Conservation (phyloP, 108 stramenopile species). For the Skeletonema potamos region DNA sequence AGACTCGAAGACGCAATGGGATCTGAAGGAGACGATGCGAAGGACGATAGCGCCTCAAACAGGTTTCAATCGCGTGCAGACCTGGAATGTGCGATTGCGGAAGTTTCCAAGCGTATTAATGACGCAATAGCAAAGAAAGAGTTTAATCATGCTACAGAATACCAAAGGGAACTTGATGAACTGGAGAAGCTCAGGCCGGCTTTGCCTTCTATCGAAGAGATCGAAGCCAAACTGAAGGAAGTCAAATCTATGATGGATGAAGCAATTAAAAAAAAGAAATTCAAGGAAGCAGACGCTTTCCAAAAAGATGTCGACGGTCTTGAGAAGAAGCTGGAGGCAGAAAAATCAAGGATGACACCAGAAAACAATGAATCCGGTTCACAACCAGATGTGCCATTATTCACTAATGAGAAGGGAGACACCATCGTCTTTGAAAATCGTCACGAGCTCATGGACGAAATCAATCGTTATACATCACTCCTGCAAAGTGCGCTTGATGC, state of each 20-base stretch:
- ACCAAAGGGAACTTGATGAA: conserved; percentile 66
- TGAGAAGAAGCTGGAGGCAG: conserved; percentile 52
- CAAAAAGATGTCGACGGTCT: conserved; percentile 62
- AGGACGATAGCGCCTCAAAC: neutral
- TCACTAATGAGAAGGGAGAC: conserved; percentile 51
- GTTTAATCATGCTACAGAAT: conserved; percentile 56
- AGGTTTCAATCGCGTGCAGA: conserved; percentile 68
- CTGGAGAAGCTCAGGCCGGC: conserved; percentile 56
- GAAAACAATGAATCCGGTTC: neutral
- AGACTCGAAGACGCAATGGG: conserved; percentile 51
- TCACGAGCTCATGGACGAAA: conserved; percentile 56
- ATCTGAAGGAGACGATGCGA: conserved; percentile 25
- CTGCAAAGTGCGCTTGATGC: conserved; percentile 46
- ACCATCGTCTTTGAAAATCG: conserved; percentile 55
- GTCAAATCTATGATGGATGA: conserved; percentile 53
- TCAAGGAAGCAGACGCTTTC: conserved; percentile 56
- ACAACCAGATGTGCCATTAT: conserved; percentile 7
- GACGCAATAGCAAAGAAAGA: conserved; percentile 61
- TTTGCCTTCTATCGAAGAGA: conserved; percentile 75
- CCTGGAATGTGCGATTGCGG: conserved; percentile 64
- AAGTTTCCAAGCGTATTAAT: conserved; percentile 45
- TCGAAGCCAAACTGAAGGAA: conserved; percentile 44
- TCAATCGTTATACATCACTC: conserved; percentile 33
- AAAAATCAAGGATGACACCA: conserved; percentile 41
- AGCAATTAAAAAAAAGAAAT: conserved; percentile 66